These are phyloP conservation scores for Marasmius sp. DNA, from an alignment of 1,284 basidiomycete species.

Conservation along the genomic window DNA sequence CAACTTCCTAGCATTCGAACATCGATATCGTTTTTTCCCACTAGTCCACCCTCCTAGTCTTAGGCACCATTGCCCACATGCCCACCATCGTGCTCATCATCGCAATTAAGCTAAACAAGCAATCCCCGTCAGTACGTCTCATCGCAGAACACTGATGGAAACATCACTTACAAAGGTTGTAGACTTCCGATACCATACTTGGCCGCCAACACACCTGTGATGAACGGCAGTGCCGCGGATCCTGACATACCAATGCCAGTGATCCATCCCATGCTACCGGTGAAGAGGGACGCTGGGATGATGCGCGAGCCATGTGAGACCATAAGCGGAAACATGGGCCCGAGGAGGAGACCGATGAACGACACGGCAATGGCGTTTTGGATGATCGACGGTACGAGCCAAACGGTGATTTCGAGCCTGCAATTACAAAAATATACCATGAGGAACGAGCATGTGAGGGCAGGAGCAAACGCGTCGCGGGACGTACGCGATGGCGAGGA, in stretches of 20 bases:
- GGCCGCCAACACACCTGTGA: conserved; percentile 53
- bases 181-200: conserved; percentile 48
- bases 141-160: neutral
- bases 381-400: conserved; percentile 53
- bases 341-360: conserved; percentile 47
- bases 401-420: conserved; percentile 54
- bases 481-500: conserved; percentile 42
- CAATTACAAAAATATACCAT: neutral
- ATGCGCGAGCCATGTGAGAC: conserved; percentile 46
- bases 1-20: no score
- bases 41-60: conserved; percentile 6
- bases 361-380: conserved; percentile 50
- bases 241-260: conserved; percentile 53
- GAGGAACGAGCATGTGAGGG: neutral
- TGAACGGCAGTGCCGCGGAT: conserved; percentile 53
- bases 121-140: neutral
- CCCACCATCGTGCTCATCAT: conserved; percentile 44
- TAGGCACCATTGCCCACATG: conserved; percentile 44
- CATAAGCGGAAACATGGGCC: conserved; percentile 51
- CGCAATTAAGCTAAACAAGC: conserved; percentile 37
- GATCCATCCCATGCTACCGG: conserved; percentile 57
- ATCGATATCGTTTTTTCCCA: no score
- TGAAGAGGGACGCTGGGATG: conserved; percentile 47
- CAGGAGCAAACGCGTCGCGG: neutral
- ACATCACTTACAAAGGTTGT: conserved; percentile 52